Evolutionary conservation across 1,139 yeast species (phyloP).

Genomic region (Arxiozyma slooffiae): DNA sequence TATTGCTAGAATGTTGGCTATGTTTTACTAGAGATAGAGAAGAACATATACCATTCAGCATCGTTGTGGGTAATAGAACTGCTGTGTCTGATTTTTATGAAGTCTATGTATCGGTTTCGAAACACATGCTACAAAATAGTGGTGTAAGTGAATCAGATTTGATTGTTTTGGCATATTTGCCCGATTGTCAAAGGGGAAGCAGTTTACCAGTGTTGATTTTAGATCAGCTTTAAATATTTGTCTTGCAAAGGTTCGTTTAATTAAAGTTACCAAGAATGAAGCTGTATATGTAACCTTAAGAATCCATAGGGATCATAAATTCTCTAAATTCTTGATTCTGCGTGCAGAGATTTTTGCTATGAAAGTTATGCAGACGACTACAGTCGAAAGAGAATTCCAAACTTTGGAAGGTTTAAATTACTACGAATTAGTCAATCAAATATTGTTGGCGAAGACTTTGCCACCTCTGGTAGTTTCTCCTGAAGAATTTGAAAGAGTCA

Average conservation of each 20-base stretch:
- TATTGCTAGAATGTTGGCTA: conserved; percentile 91
- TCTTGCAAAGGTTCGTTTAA: conserved; percentile 67
- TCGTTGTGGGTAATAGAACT: conserved; percentile 68
- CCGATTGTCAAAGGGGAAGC: conserved; percentile 23
- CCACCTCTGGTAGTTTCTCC: conserved; percentile 28
- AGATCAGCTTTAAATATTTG: conserved; percentile 36
- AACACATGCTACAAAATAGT: conserved; percentile 41
- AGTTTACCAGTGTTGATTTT: conserved; percentile 23
- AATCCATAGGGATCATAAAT: conserved; percentile 38
- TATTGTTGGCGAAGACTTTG: conserved; percentile 57
- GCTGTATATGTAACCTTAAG: conserved; percentile 66
- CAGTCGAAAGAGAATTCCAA: conserved; percentile 86
- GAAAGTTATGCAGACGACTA: conserved; percentile 75
- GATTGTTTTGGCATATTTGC: conserved; percentile 51
- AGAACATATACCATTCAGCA: conserved; percentile 54
- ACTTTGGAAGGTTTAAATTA: conserved; percentile 73
- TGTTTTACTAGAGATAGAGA: conserved; percentile 60
- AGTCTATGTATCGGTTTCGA: conserved; percentile 67
- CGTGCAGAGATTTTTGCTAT: conserved; percentile 55
- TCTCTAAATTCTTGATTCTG: conserved; percentile 47
- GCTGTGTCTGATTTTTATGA: conserved; percentile 84
- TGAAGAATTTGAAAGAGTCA: conserved; percentile 36
- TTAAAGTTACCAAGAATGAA: conserved; percentile 56
- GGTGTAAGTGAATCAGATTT: conserved; percentile 69
- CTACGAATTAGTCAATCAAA: conserved; percentile 60